Evolutionary conservation across 2,329 filamentous ascomycete genomes (phyloP), one percentile per base, ranked within the genome.

Genomic region (Albifimbria verrucaria): DNA sequence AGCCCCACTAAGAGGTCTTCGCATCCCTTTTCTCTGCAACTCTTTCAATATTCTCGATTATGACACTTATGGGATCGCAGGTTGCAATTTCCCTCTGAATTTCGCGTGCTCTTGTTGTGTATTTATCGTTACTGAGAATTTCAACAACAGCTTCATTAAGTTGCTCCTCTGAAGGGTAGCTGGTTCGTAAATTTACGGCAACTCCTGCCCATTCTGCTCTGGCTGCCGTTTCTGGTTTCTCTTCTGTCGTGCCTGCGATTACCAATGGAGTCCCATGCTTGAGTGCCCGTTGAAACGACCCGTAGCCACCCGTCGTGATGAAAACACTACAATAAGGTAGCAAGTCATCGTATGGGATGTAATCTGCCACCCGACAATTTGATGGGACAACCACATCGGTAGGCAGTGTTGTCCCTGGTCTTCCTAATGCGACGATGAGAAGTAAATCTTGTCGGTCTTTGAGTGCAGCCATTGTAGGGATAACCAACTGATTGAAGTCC

Each of bases 191-290:
- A 25, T 47, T 47, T 15, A 24, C 44, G 25, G 44, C 44, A 18
- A 47, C 44, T 23, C 44, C 44, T 9, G 23, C 23, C 44, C 44
- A 47, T 47, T 47, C 44, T 18, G 44, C 44, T 22, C 22, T 47
- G 12, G 44, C 44, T 17, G 18, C 7, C 44, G 25, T 47, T 23
- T 47, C 44, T 11, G 44, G 44, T 22, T 47, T 47, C 22, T 47
- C 44, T 23, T 47, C 44, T 18, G 18, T 47, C 11, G 22, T 23
- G 10, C 44, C 44, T 23, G 44, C 44, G 17, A 47, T 23, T 10
- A 47, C 44, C 11, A 47, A 23, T 17, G 44, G 44, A 11, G 44
- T 47, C 22, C 44, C 44, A 25, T 47, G 44, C 11, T 18, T 23
- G 18, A 47, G 44, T 18, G 18, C 25, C 7, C 7, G 44, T 6